These are phyloP conservation scores for Pinus taeda DNA, from an alignment of 75 land plant species.

Conservation along the genomic window DNA sequence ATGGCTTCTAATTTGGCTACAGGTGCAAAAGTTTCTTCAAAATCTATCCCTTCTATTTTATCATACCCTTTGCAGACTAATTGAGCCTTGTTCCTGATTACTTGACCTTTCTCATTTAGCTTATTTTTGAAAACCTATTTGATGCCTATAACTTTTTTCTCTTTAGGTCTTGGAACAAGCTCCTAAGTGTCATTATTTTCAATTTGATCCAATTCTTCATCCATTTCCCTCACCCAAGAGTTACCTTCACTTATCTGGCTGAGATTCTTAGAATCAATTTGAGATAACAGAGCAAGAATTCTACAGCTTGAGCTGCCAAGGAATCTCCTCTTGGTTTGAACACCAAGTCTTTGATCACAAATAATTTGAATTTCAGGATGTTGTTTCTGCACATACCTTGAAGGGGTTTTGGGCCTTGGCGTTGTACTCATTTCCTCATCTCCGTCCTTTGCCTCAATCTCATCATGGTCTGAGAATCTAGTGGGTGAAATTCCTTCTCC, in stretches of 20 bases:
- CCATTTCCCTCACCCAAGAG: not conserved
- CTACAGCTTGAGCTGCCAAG: not conserved
- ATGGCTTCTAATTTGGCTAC: not conserved
- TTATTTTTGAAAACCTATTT: not conserved
- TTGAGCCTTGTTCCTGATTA: not conserved
- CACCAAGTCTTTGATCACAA: not conserved
- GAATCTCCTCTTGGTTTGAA: not conserved
- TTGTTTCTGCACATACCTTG: not conserved
- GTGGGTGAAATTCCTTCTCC: not conserved
- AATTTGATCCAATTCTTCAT: not conserved
- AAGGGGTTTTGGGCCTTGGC: not conserved
- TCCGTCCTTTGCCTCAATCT: no score
- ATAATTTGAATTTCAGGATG: not conserved
- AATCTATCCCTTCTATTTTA: not conserved
- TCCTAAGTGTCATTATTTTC: not conserved
- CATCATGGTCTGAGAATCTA: no score
- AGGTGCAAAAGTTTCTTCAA: not conserved
- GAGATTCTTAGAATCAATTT: not conserved
- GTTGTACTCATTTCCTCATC: no score
- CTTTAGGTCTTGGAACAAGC: not conserved
- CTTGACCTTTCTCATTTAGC: not conserved
- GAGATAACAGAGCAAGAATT: not conserved
- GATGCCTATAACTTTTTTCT: not conserved
- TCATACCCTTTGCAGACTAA: not conserved
- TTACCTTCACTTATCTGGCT: not conserved